A percentile compares a stretch with the other conserved stretches of the same genome.
phyloP scores from a whole-genome alignment of 1,284 basidiomycete species.

The Sporisorium iseilematis-ciliati region DNA sequence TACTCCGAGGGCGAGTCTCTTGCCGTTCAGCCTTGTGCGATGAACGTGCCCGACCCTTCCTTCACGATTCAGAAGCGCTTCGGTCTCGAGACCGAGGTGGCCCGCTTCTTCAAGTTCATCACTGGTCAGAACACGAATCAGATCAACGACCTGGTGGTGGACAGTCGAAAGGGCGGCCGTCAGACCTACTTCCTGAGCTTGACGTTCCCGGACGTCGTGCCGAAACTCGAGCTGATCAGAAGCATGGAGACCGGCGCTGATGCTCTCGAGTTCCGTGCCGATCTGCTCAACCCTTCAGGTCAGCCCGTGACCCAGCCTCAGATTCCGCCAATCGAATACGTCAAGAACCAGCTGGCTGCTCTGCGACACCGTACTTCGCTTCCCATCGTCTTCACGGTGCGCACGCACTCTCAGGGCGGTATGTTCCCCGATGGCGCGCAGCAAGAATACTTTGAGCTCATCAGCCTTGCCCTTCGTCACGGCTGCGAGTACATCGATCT shows the following conservation, averaged over 20 bases:
- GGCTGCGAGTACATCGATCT: slow-evolving; percentile 95
- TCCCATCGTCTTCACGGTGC: slow-evolving; percentile 91
- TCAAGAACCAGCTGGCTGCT: slow-evolving; percentile 83
- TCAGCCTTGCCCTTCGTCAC: slow-evolving; percentile 82
- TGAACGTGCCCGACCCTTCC: slow-evolving; percentile 40
- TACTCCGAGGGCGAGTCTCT: slow-evolving; percentile 69
- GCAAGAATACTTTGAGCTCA: slow-evolving; percentile 81
- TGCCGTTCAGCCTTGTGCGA: slow-evolving; percentile 39
- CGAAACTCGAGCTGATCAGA: slow-evolving; percentile 79
- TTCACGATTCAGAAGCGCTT: slow-evolving; percentile 62
- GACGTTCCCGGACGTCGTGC: slow-evolving; percentile 87
- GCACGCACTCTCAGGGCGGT: slow-evolving; percentile 89
- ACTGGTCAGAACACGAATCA: slow-evolving; percentile 81
- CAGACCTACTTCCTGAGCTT: slow-evolving; percentile 90
- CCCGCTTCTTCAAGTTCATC: slow-evolving; percentile 87
- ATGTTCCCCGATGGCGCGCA: slow-evolving; percentile 85
- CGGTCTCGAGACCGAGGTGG: slow-evolving; percentile 71
- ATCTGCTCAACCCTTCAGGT: slow-evolving; percentile 79
- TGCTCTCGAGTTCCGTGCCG: slow-evolving; percentile 91
- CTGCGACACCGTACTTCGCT: slow-evolving; percentile 82
- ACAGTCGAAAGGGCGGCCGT: slow-evolving; percentile 29
- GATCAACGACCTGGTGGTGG: slow-evolving; percentile 73
- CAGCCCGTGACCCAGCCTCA: slow-evolving; percentile 71
- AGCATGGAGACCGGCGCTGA: slow-evolving; percentile 86
- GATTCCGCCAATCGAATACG: slow-evolving; percentile 80